phyloP scores from a whole-genome alignment of 1,139 yeast genomes.

The Suhomyces panamericanus region DNA sequence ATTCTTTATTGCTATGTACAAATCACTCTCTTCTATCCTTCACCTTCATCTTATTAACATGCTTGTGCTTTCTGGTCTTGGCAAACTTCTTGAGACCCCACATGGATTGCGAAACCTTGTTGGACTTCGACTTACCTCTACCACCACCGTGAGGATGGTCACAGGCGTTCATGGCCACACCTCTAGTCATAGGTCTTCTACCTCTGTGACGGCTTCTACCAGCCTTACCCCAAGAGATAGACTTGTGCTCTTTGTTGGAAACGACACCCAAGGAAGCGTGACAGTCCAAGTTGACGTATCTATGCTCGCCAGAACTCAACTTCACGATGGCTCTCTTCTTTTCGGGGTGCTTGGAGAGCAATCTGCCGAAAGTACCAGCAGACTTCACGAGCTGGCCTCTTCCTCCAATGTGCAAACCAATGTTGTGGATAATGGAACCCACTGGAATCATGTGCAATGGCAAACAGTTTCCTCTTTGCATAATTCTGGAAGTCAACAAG shows the following conservation, averaged over 20 bases:
- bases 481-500: constrained; percentile 78
- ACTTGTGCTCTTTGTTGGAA: constrained; percentile 93
- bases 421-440: constrained; percentile 86
- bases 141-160: constrained; percentile 99
- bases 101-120: constrained; percentile 89
- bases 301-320: constrained; percentile 89
- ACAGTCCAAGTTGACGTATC: constrained; percentile 81
- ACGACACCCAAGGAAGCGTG: constrained; percentile 95
- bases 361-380: constrained; percentile 93
- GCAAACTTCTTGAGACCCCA: constrained; percentile 97
- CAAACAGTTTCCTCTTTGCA: constrained; percentile 92
- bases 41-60: constrained; percentile 78
- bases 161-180: constrained; percentile 96
- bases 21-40: constrained; percentile 58
- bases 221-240: constrained; percentile 91
- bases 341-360: constrained; percentile 76
- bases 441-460: constrained; percentile 91
- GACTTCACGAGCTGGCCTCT: constrained; percentile 89
- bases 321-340: constrained; percentile 73
- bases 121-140: constrained; percentile 98
- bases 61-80: constrained; percentile 90
- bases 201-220: constrained; percentile 94
- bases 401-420: constrained; percentile 76
- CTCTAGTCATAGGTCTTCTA: constrained; percentile 93
- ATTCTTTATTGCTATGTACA: constrained; percentile 9